Percentiles rank a stretch among this genome's conserved stretches.
These are phyloP conservation scores for Saprolegnia parasitica DNA, from an alignment of 352 stramenopile species.

Conservation along the genomic window DNA sequence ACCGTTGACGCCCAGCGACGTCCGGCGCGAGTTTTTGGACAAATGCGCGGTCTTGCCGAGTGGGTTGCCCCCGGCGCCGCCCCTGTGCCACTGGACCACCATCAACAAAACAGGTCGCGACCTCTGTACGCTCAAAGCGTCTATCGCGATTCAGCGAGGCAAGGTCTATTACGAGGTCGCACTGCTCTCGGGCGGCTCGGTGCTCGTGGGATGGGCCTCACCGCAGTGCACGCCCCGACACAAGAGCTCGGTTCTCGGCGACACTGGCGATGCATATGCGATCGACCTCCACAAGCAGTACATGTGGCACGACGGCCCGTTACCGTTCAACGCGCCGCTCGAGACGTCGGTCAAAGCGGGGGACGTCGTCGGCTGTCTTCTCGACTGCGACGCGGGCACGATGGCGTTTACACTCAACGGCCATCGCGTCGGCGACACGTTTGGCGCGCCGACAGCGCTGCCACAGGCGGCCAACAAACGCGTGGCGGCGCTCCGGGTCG, in stretches of 20 bases:
- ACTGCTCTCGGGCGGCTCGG: neutral
- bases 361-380: constrained; percentile 54
- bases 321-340: constrained; percentile 40
- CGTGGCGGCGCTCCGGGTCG: neutral
- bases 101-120: constrained; percentile 15
- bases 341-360: constrained; percentile 10
- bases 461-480: neutral
- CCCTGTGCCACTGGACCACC: neutral
- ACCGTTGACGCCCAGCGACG: constrained; percentile 29
- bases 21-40: constrained; percentile 6
- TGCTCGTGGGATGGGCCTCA: constrained; percentile 4
- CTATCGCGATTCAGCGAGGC: neutral
- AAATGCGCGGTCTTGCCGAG: neutral
- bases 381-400: constrained; percentile 33
- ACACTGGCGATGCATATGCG: neutral
- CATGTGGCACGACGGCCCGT: constrained; percentile 36
- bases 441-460: neutral
- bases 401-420: constrained; percentile 67
- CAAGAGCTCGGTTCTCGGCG: constrained; percentile 4
- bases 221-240: neutral
- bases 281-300: constrained; percentile 33
- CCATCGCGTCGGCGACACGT: constrained; percentile 25
- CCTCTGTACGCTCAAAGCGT: neutral
- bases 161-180: constrained; percentile 19
- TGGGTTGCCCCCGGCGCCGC: neutral